These are phyloP conservation scores for Leccinum brunneo-olivaceum DNA, from an alignment of 1,284 basidiomycete genomes.

Conservation along the genomic window DNA sequence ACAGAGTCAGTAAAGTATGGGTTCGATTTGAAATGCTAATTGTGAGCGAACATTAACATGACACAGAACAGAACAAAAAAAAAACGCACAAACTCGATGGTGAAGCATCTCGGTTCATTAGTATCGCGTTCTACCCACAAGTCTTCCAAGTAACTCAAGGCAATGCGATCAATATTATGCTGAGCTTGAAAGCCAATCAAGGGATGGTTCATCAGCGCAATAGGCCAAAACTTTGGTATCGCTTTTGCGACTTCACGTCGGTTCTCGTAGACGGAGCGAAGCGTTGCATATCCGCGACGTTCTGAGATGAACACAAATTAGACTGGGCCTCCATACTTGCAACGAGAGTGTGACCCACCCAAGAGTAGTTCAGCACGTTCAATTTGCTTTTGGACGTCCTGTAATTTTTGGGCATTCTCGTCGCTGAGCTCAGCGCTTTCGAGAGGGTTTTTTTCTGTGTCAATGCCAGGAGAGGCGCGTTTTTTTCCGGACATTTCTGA, in stretches of 20 bases:
- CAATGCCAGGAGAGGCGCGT: slow-evolving; percentile 67
- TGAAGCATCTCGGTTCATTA: slow-evolving; percentile 65
- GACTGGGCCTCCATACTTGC: neutral
- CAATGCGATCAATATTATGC: slow-evolving; percentile 65
- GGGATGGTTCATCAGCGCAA: slow-evolving; percentile 66
- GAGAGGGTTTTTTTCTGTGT: slow-evolving; percentile 61
- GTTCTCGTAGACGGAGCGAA: slow-evolving; percentile 59
- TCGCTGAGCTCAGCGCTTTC: slow-evolving; percentile 59
- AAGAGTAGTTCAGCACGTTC: slow-evolving; percentile 62
- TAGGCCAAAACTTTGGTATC: slow-evolving; percentile 74
- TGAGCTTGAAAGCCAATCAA: slow-evolving; percentile 57
- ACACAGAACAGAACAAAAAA: slow-evolving; percentile 1
- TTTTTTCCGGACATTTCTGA: slow-evolving; percentile 48
- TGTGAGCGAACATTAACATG: slow-evolving; percentile 6
- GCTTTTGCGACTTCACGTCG: slow-evolving; percentile 58
- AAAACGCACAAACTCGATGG: slow-evolving; percentile 69
- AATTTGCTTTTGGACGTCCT: slow-evolving; percentile 56
- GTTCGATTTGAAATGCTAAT: slow-evolving; percentile 75
- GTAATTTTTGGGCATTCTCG: slow-evolving; percentile 61
- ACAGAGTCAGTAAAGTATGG: slow-evolving; percentile 70
- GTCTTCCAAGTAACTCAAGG: slow-evolving; percentile 72
- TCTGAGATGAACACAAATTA: slow-evolving; percentile 38
- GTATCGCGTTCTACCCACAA: slow-evolving; percentile 69
- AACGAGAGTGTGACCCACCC: slow-evolving; percentile 42
- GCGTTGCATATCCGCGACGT: slow-evolving; percentile 49